A percentile compares a stretch with the other conserved stretches of the same genome.
Evolutionary conservation across 331 rosid species (phyloP).

Genomic region (Quercus phellos): DNA sequence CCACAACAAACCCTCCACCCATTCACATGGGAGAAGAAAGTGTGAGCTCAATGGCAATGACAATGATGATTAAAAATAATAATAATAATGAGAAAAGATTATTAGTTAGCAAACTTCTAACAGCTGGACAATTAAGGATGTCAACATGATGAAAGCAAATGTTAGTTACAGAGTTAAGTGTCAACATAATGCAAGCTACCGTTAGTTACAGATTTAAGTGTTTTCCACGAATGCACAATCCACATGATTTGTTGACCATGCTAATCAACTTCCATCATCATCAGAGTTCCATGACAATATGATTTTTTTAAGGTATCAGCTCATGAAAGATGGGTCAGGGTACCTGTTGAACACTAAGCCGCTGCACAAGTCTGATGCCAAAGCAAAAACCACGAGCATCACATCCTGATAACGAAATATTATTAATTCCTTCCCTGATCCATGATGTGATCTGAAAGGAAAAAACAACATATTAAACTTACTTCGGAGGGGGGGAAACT

Average conservation of each 20-base stretch:
- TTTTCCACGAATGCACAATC: background rate
- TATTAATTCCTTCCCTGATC: slow-evolving; percentile 69
- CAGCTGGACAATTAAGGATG: background rate
- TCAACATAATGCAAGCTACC: background rate
- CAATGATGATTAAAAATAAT: background rate
- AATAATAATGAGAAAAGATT: background rate
- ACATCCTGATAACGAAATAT: slow-evolving; percentile 74
- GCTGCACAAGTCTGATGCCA: slow-evolving; percentile 84
- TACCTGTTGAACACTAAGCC: slow-evolving; percentile 79
- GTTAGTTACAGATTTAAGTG: background rate
- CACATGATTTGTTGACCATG: background rate
- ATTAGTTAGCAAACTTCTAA: background rate
- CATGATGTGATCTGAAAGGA: slow-evolving; percentile 69
- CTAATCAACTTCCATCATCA: background rate
- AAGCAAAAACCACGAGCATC: slow-evolving; percentile 88
- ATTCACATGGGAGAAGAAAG: no score
- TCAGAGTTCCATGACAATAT: background rate
- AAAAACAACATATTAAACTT: slow-evolving; percentile 24
- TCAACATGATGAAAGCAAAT: background rate
- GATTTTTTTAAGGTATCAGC: background rate
- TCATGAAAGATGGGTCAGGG: background rate
- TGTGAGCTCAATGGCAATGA: no score
- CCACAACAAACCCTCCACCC: no score
- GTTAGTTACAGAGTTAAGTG: background rate
- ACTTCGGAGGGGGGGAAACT: background rate